A percentile compares a stretch with the other conserved stretches of the same genome.
phyloP scores from a whole-genome alignment of 2,329 filamentous ascomycete genomes.

The Aureobasidium sp. region DNA sequence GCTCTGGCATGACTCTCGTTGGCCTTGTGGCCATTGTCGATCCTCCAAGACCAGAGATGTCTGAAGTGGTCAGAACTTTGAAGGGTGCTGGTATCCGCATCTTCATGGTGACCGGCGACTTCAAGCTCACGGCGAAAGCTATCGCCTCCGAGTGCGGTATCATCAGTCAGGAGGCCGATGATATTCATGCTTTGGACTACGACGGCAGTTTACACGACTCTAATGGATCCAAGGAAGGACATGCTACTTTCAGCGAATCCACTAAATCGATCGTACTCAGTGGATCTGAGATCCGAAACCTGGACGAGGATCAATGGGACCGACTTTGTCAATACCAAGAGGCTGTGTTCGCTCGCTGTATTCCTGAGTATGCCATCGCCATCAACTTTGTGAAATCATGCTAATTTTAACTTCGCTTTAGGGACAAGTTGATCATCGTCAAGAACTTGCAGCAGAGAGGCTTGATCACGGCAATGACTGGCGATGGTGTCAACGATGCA shows the following conservation, averaged over 20 bases:
- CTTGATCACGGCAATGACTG: slow-evolving; percentile 50
- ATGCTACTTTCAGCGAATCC: not conserved
- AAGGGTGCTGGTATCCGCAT: slow-evolving; percentile 66
- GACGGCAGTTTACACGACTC: slow-evolving; percentile 8
- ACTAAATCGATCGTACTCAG: slow-evolving; percentile 54
- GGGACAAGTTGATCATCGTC: slow-evolving; percentile 72
- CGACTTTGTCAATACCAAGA: slow-evolving; percentile 59
- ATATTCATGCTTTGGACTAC: slow-evolving; percentile 38
- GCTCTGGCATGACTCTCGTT: slow-evolving; percentile 49
- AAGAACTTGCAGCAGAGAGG: slow-evolving; percentile 60
- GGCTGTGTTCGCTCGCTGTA: slow-evolving; percentile 70
- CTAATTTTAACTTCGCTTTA: no score
- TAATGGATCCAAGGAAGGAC: not conserved
- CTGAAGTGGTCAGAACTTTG: slow-evolving; percentile 53
- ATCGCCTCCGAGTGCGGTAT: slow-evolving; percentile 69
- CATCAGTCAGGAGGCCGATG: slow-evolving; percentile 53
- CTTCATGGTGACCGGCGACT: slow-evolving; percentile 78
- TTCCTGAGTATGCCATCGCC: slow-evolving; percentile 46
- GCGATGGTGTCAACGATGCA: slow-evolving; percentile 44
- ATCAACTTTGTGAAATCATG: no score
- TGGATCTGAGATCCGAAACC: slow-evolving; percentile 57
- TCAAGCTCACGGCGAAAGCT: slow-evolving; percentile 64
- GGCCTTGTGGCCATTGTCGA: slow-evolving; percentile 55
- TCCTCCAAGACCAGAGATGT: slow-evolving; percentile 54
- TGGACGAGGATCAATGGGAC: slow-evolving; percentile 65